These are phyloP conservation scores for Rhizopogon vinicolor DNA, from an alignment of 768 basidiomycete species.

Conservation along the genomic window DNA sequence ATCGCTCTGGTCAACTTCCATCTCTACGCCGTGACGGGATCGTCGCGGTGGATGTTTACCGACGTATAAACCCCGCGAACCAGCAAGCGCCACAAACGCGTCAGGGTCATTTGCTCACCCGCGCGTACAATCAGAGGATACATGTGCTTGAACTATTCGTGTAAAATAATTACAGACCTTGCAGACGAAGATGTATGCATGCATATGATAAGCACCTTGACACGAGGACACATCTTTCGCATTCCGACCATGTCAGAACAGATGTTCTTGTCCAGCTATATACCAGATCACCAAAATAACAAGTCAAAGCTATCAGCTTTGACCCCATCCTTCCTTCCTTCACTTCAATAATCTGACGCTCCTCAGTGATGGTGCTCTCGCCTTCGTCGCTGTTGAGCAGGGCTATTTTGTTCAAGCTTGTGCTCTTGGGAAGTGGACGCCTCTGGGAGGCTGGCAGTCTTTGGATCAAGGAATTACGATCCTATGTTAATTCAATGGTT, in stretches of 20 bases:
- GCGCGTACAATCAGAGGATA: no score
- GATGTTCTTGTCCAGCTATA: slow-evolving; percentile 51
- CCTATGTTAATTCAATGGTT: background rate
- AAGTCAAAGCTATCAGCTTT: slow-evolving; percentile 91
- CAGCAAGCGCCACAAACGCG: no score
- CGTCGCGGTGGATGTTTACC: no score
- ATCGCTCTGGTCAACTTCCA: slow-evolving; percentile 2
- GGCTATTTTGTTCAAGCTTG: slow-evolving; percentile 67
- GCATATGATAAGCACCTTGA: no score
- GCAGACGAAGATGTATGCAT: no score
- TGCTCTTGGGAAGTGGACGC: slow-evolving; percentile 68
- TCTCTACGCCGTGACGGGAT: background rate
- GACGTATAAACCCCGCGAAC: no score
- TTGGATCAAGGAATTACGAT: slow-evolving; percentile 27
- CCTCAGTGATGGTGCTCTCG: background rate
- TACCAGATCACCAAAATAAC: slow-evolving; percentile 86
- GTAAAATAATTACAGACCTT: no score
- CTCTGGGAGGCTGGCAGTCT: slow-evolving; percentile 1
- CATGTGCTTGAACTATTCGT: no score
- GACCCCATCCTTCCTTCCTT: slow-evolving; percentile 96
- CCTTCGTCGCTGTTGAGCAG: background rate
- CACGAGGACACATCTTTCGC: no score
- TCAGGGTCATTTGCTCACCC: no score
- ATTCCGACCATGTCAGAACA: slow-evolving; percentile 37
- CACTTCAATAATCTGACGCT: slow-evolving; percentile 69